Base-by-base conservation (phyloP, 192 early-diverging fungal species). In the Coemansia sp. region DNA sequence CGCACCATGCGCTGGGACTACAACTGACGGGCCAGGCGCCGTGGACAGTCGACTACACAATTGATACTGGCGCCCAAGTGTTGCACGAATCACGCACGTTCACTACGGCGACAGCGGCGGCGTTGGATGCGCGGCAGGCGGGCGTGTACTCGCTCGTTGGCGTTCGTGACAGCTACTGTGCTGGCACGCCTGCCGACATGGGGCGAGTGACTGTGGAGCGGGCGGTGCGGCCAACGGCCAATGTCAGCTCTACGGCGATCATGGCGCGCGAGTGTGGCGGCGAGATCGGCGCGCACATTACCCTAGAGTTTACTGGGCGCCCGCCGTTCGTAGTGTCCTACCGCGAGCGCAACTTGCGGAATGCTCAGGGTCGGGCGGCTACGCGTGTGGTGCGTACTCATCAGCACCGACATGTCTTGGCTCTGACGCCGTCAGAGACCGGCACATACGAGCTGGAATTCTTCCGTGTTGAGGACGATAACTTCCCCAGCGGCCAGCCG, bases 201-300 rank as follows among this genome's bases (percentile, higher is more conserved):
- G 24, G 66, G 22, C 65, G 67, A 13, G 64, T 84, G 56, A 67
- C 74, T 15, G 46, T 84, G 50, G 69, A 61, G n/a, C 62, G 39
- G 3, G 67, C 77, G 5, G 61, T 67, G 11, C 48, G 34, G 39
- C 82, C 82, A 7, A n/a, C 40, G 4, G 63, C 65, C 20, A 74
- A 67, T 27, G 48, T 84, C 31, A 67, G 65, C n/a, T 62, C 82
- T 31, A 50, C 68, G 40, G 63, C 82, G 1, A 76, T 84, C 17
- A 80, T 69, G 29, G 73, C 82, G n/a, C 75, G 65, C 39, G 82
- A 78, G 46, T 84, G 82, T 40, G 82, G 70, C 31, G 82, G 82
- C 17, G 74, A 70, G 41, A 80, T 84, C 24, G 82, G 82, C 42
- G 74, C 74, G 4, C 66, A 74, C 61, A 24, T 84, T 9, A 71